Percentiles rank a stretch among this genome's conserved stretches.
phyloP scores from a whole-genome alignment of 208 protist genomes.

The Naegleria fowleri region DNA sequence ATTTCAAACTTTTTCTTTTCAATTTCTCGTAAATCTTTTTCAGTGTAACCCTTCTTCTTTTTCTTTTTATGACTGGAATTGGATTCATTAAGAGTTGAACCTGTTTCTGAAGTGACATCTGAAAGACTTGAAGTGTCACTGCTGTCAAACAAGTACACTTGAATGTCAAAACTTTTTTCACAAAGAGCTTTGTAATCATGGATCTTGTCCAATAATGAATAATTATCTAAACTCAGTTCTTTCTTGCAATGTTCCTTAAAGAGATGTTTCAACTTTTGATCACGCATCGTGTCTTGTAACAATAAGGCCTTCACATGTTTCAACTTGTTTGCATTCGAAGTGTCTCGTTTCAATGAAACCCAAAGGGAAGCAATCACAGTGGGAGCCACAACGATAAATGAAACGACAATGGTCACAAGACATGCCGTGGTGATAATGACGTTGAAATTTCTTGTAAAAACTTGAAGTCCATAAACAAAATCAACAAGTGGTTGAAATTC shows the following conservation, averaged over 20 bases:
- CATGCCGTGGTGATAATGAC: background rate
- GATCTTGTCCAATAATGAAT: background rate
- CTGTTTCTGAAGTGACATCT: background rate
- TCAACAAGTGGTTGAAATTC: background rate
- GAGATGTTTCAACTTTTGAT: background rate
- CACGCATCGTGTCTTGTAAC: background rate
- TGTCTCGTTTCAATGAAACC: background rate
- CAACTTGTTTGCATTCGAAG: background rate
- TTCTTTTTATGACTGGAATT: background rate
- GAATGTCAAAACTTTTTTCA: background rate
- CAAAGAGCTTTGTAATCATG: background rate
- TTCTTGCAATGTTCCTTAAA: background rate
- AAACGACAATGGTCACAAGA: background rate
- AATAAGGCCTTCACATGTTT: background rate
- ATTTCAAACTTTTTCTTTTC: slow-evolving; percentile 1
- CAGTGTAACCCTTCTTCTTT: background rate
- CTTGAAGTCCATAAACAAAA: background rate
- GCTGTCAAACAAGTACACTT: background rate
- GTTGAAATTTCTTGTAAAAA: background rate
- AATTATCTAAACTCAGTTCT: background rate
- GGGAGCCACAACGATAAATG: background rate
- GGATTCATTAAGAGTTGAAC: too few relatives aligned
- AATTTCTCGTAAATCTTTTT: background rate
- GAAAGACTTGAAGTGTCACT: background rate
- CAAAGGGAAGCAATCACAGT: background rate